Evolutionary conservation across 257 asterid species (phyloP), one percentile per base, ranked within the genome.

Genomic region (Euphrasia confusa): DNA sequence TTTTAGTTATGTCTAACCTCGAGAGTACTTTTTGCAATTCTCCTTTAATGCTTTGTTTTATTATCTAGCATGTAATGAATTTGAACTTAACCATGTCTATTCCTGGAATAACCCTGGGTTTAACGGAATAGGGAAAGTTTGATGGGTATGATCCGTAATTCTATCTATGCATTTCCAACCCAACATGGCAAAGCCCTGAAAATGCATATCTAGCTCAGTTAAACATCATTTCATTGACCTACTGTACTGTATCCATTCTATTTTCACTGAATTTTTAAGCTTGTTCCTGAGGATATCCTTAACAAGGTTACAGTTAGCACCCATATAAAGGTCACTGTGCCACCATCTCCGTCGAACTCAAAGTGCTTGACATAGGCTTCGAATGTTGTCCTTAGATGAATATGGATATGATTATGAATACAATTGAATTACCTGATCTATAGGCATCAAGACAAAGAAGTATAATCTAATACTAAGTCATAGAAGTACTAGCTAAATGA

Each of bases 271-370:
- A 88, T 30, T 30, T 15, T 85, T 78, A 48, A 88, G 85, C 39
- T 53, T 79, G 78, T 74, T 50, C 76, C 85, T 88, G 26, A 88
- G 91, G 72, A 62, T 79, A 37, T 79, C 87, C 4, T 89, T 81
- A 49, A 88, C 28, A 5, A 88, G 89, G 30, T 77, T 85, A 39
- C 33, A 68, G 53, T 85, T 83, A 17, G 87, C 84, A 49, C 79
- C 89, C 95, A 88, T 85, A 69, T 78, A 8, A 28, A 70, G 68
- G 77, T 64, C 21, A 44, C 13, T 0, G 91, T 88, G 68, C 96
- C 96, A 33, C 96, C 94, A 58, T 88, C 96, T 10, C 94, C 96
- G n/a, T n/a, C n/a, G n/a, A n/a, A n/a, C 39, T 82, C 95, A 60
- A 71, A 87, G 66, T 79, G 81, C 73, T 82, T 82, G 5, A 90